phyloP scores from a whole-genome alignment of 83 land plant species.

The Picea mariana region DNA sequence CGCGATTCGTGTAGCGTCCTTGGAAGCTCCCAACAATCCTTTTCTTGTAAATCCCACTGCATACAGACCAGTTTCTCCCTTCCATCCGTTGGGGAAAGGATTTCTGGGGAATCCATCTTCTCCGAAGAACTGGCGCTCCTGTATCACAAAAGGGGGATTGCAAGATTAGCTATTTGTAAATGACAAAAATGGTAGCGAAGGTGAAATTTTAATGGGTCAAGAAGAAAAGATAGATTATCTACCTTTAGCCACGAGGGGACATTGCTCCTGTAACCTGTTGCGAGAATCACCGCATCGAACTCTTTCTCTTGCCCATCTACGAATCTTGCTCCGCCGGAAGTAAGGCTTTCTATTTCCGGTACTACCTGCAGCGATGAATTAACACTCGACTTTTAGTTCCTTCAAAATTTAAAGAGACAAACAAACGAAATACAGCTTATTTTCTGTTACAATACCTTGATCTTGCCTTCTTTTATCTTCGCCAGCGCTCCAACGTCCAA shows the following conservation, averaged over 20 bases:
- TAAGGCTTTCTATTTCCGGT: conserved; percentile 54
- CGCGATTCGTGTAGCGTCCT: conserved; percentile 64
- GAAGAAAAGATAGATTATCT: not conserved
- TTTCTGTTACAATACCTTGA: conserved; percentile 44
- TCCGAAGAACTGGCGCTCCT: conserved; percentile 56
- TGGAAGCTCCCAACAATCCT: conserved; percentile 57
- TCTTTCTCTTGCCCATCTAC: conserved; percentile 55
- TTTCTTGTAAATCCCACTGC: conserved; percentile 72
- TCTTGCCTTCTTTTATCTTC: conserved; percentile 48
- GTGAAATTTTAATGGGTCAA: too few relatives aligned
- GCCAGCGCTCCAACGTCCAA: conserved; percentile 67
- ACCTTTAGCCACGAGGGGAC: conserved; percentile 84
- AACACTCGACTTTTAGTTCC: too few relatives aligned
- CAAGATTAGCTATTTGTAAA: too few relatives aligned
- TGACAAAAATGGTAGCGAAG: too few relatives aligned
- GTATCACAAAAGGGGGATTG: not conserved
- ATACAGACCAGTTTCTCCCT: conserved; percentile 61
- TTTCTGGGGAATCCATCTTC: conserved; percentile 52
- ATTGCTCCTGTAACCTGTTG: conserved; percentile 87
- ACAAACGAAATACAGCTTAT: too few relatives aligned
- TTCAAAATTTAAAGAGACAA: too few relatives aligned
- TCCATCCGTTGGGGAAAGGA: conserved; percentile 69
- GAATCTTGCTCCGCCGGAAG: conserved; percentile 43
- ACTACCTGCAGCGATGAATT: conserved; percentile 38
- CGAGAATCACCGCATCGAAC: conserved; percentile 67